These are phyloP conservation scores for Citrus medica DNA, from an alignment of 345 rosid genomes.

Conservation along the genomic window DNA sequence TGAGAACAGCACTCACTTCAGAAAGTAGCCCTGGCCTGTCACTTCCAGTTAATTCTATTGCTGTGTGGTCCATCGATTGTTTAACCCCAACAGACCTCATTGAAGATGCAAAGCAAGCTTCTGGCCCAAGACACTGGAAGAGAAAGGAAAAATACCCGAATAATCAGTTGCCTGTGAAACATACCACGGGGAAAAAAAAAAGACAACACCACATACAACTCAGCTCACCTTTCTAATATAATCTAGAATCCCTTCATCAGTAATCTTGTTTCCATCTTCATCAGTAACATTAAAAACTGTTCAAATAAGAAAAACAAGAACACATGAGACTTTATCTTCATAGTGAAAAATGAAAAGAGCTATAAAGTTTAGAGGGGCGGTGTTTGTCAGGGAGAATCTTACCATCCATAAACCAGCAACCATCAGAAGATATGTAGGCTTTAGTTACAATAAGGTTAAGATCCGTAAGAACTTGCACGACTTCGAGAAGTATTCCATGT, in stretches of 20 bases:
- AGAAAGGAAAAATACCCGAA: slow-evolving; percentile 15
- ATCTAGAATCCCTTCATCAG: slow-evolving; percentile 68
- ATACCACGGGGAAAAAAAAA: background rate
- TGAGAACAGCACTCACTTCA: slow-evolving; percentile 82
- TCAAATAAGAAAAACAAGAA: background rate
- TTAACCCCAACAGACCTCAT: slow-evolving; percentile 70
- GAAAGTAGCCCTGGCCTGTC: slow-evolving; percentile 93
- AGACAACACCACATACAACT: slow-evolving; percentile 7
- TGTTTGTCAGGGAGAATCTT: slow-evolving; percentile 5
- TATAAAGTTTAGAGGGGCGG: background rate
- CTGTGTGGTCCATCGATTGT: slow-evolving; percentile 64
- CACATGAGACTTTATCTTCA: background rate
- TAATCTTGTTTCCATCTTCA: slow-evolving; percentile 83
- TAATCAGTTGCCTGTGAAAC: slow-evolving; percentile 2
- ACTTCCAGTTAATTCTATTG: slow-evolving; percentile 79
- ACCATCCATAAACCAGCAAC: slow-evolving; percentile 99
- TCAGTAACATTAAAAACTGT: slow-evolving; percentile 89
- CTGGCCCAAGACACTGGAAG: slow-evolving; percentile 74
- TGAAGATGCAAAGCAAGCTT: slow-evolving; percentile 65
- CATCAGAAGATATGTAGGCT: slow-evolving; percentile 95
- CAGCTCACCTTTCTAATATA: slow-evolving; percentile 67
- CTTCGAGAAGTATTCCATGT: slow-evolving; percentile 91
- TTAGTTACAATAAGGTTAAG: slow-evolving; percentile 76
- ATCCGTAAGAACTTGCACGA: slow-evolving; percentile 92
- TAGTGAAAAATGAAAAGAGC: background rate